Percentiles rank a stretch among this genome's conserved stretches.
Evolutionary conservation across 2,329 filamentous ascomycete genomes (phyloP).

Genomic region (Sodiomyces alkalinus): DNA sequence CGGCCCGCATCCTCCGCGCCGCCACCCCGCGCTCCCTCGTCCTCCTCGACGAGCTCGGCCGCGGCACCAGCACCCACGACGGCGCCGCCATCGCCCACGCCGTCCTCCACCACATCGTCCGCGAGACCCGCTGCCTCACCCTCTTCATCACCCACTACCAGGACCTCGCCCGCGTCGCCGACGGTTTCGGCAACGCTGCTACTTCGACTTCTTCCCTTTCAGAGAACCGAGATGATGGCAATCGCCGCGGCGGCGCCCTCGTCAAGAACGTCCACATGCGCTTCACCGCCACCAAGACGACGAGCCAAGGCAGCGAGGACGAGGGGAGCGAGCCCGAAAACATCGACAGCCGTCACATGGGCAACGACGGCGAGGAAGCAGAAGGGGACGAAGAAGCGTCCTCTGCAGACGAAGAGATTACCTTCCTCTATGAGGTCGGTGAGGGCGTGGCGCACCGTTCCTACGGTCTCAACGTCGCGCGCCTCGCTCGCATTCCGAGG

Average conservation of each 20-base stretch:
- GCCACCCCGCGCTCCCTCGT: slow-evolving; percentile 75
- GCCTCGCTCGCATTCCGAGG: slow-evolving; percentile 66
- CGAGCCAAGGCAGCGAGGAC: slow-evolving; percentile 1
- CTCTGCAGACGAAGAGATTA: slow-evolving; percentile 59
- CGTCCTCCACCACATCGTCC: slow-evolving; percentile 72
- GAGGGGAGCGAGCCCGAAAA: neutral
- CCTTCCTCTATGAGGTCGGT: slow-evolving; percentile 84
- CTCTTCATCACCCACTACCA: slow-evolving; percentile 99
- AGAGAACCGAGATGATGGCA: no score
- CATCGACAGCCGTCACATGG: no score
- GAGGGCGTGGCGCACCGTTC: slow-evolving; percentile 87
- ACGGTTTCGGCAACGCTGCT: slow-evolving; percentile 36
- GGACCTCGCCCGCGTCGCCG: slow-evolving; percentile 55
- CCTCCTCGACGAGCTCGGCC: slow-evolving; percentile 85
- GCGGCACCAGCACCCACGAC: slow-evolving; percentile 89
- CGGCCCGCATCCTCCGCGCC: slow-evolving; percentile 75
- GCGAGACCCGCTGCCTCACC: slow-evolving; percentile 59
- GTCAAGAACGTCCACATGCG: slow-evolving; percentile 91
- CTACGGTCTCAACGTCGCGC: slow-evolving; percentile 87
- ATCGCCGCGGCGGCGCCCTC: slow-evolving; percentile 19
- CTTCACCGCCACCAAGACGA: slow-evolving; percentile 39
- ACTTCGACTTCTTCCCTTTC: no score
- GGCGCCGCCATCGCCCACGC: slow-evolving; percentile 91
- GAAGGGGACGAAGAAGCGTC: slow-evolving; percentile 15
- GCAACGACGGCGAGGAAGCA: slow-evolving; percentile 8